Conservation (phyloP, 2,329 filamentous ascomycete genomes). For the Parafenestella ontariensis region DNA sequence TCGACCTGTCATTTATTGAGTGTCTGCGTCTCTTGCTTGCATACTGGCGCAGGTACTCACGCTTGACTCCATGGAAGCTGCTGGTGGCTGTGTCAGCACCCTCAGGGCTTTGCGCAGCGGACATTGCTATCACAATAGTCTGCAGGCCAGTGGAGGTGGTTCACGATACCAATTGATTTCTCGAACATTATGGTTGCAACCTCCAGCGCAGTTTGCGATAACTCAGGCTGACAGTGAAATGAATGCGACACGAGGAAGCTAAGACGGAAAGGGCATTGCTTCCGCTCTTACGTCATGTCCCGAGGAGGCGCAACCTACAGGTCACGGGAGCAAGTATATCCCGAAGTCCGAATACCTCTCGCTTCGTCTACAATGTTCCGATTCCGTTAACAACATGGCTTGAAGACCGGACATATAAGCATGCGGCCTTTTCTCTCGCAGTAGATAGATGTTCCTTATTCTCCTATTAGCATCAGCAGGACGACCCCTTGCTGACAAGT, state of each 20-base stretch:
- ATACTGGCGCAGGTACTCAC: constrained; percentile 26
- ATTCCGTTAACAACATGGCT: not conserved
- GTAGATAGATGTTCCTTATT: too few species aligned
- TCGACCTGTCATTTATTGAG: constrained; percentile 29
- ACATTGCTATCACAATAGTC: constrained; percentile 27
- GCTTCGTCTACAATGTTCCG: not conserved
- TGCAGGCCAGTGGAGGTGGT: not conserved
- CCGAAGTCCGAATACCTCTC: not conserved
- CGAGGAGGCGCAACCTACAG: too few species aligned
- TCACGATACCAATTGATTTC: not conserved
- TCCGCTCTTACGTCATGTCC: not conserved
- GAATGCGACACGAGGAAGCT: not conserved
- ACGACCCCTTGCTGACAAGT: not conserved
- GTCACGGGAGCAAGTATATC: too few species aligned
- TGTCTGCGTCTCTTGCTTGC: constrained; percentile 4
- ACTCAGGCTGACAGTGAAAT: not conserved
- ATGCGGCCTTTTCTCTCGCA: not conserved
- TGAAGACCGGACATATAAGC: not conserved
- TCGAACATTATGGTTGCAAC: not conserved
- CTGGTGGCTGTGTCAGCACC: constrained; percentile 9
- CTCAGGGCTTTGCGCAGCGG: constrained; percentile 34
- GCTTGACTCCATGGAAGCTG: constrained; percentile 32
- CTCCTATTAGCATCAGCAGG: not conserved
- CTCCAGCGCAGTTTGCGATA: not conserved
- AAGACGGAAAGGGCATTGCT: not conserved